These are phyloP conservation scores for Penicillium canescens DNA, from an alignment of 495 filamentous ascomycete species.

Conservation along the genomic window DNA sequence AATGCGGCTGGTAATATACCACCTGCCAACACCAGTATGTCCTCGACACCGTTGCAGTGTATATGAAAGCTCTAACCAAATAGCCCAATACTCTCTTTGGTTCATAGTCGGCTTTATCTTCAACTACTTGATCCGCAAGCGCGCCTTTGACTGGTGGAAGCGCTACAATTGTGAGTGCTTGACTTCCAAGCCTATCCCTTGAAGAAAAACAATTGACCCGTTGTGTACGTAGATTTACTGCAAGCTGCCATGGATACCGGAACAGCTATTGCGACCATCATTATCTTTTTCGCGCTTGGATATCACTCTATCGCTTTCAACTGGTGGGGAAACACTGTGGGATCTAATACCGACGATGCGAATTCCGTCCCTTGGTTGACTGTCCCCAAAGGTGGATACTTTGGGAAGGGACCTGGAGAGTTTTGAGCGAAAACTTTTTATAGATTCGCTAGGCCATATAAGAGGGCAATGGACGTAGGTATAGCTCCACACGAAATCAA, in stretches of 20 bases:
- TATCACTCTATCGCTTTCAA: constrained; percentile 25
- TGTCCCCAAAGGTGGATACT: constrained; percentile 25
- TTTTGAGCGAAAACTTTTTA: constrained; percentile 9
- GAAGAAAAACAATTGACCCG: background rate
- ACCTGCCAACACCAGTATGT: constrained; percentile 36
- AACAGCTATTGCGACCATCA: constrained; percentile 58
- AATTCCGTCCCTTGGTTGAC: constrained; percentile 25
- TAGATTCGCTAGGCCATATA: no score
- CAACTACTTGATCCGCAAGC: constrained; percentile 57
- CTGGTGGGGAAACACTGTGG: constrained; percentile 32
- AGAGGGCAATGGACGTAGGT: no score
- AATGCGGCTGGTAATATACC: constrained; percentile 42
- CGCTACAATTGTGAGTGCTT: constrained; percentile 58
- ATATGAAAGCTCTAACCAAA: background rate
- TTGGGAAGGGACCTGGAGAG: constrained; percentile 27
- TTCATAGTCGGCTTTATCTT: constrained; percentile 58
- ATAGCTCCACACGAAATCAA: no score
- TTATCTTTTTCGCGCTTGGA: constrained; percentile 57
- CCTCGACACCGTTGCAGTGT: no score
- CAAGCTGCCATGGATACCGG: constrained; percentile 64
- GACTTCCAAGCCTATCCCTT: background rate
- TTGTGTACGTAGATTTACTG: constrained; percentile 45
- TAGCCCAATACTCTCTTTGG: constrained; percentile 49
- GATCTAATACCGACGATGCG: constrained; percentile 24
- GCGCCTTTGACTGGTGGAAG: constrained; percentile 63